Evolutionary conservation across 2,329 filamentous ascomycete species (phyloP), one percentile per base, ranked within the genome.

Genomic region (Fusarium chuoi): DNA sequence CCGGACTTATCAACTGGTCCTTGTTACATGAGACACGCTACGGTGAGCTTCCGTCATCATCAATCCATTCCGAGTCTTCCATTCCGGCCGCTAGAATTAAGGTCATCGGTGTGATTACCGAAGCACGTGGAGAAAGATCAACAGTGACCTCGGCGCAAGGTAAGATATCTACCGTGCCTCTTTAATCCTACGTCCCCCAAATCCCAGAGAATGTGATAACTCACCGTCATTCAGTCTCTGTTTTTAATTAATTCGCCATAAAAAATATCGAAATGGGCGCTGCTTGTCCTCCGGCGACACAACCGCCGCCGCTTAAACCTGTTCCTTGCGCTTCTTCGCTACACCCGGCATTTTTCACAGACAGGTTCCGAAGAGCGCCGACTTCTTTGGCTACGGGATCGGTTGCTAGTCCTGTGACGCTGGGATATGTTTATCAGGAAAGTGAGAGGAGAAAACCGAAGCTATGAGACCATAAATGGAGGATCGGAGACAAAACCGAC

Each of bases 291-390:
- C 68, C 71, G 41, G 56, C 59, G 35, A 49, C 62, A 14, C 76
- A 70, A 46, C 70, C 61, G 33, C 68, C 51, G 62, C 62, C 64
- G 36, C 65, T 62, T 11, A 62, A 60, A 42, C 42, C 42, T 17
- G 56, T 61, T n/a, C 68, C 69, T 54, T 74, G 70, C 79, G 84
- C 89, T 15, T 89, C 92, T 3, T 86, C 85, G 44, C 84, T 89
- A 33, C 93, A 95, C 74, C 93, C 93, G 1, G 93, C 94, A 3
- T 95, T 95, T 83, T 94, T 95, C 83, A 93, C 92, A 1, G 85
- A 89, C 36, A 86, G 86, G 58, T 82, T 94, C 57, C 88, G 87
- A 65, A 89, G 87, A 75, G 85, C 88, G 6, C 87, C 90, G 10
- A 84, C 86, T 28, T 75, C 65, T 45, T 66, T 73, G 66, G 78